These are phyloP conservation scores for Venturia effusa DNA, from an alignment of 2,329 filamentous ascomycete species.

Conservation along the genomic window DNA sequence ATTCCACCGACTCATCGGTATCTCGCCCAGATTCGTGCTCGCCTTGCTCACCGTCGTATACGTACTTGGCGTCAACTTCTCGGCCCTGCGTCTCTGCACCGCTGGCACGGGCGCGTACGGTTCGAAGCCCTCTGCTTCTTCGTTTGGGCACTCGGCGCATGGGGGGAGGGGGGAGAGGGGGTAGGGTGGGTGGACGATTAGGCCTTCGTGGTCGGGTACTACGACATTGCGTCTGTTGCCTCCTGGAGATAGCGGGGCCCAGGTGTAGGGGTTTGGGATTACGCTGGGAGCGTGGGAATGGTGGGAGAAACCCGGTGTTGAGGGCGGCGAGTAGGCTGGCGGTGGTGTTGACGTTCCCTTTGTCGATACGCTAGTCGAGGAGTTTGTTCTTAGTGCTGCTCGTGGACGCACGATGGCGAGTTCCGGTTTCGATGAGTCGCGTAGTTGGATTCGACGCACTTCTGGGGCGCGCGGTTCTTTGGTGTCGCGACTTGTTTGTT, in stretches of 20 bases:
- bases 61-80: conserved; percentile 20
- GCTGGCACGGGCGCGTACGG: not conserved
- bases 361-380: conserved; percentile 7
- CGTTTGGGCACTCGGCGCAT: not conserved
- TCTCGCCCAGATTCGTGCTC: conserved; percentile 38
- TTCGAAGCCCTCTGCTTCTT: not conserved
- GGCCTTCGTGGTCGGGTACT: conserved; percentile 7
- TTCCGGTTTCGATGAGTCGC: conserved; percentile 23
- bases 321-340: not conserved
- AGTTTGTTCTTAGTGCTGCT: conserved; percentile 17
- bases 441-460: conserved; percentile 23
- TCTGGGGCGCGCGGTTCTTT: conserved; percentile 15
- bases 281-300: not conserved
- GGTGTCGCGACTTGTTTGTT: not conserved
- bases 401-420: conserved; percentile 27
- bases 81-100: not conserved
- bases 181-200: not conserved
- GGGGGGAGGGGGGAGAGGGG: not conserved
- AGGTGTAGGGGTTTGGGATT: not conserved
- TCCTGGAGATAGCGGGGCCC: not conserved
- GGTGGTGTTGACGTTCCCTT: conserved; percentile 8
- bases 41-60: conserved; percentile 32
- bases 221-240: not conserved
- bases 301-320: not conserved
- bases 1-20: conserved; percentile 34